These are phyloP conservation scores for Shiraia sp. DNA, from an alignment of 2,329 filamentous ascomycete species.

Conservation along the genomic window DNA sequence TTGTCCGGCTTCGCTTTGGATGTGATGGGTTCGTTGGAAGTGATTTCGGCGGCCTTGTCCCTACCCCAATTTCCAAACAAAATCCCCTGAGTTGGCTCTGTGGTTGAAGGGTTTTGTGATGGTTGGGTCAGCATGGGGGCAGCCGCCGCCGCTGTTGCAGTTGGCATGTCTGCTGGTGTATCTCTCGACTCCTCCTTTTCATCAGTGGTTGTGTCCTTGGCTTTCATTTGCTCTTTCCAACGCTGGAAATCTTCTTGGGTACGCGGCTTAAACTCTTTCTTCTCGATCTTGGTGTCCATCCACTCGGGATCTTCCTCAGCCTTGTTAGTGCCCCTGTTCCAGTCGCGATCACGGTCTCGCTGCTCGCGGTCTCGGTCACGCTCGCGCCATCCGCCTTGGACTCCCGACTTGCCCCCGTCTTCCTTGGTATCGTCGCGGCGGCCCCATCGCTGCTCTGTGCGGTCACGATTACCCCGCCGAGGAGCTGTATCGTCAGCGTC, in stretches of 20 bases:
- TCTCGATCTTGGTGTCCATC: slow-evolving; percentile 71
- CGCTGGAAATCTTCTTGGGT: slow-evolving; percentile 92
- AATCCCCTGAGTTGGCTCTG: slow-evolving; percentile 73
- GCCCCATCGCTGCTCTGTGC: slow-evolving; percentile 71
- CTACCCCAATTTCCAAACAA: slow-evolving; percentile 70
- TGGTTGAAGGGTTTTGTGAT: slow-evolving; percentile 61
- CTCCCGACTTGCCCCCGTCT: slow-evolving; percentile 49
- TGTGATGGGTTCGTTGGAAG: slow-evolving; percentile 24
- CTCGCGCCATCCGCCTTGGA: slow-evolving; percentile 64
- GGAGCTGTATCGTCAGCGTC: slow-evolving; percentile 52
- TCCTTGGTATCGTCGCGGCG: slow-evolving; percentile 62
- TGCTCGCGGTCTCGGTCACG: slow-evolving; percentile 38
- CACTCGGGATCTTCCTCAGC: slow-evolving; percentile 78
- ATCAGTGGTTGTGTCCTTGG: slow-evolving; percentile 54
- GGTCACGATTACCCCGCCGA: slow-evolving; percentile 66
- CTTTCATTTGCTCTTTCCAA: slow-evolving; percentile 92
- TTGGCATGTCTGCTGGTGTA: slow-evolving; percentile 17
- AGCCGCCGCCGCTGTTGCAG: slow-evolving; percentile 21
- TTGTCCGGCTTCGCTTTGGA: slow-evolving; percentile 62
- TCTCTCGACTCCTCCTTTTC: slow-evolving; percentile 51
- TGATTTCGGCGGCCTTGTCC: slow-evolving; percentile 50
- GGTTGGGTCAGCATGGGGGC: slow-evolving; percentile 47
- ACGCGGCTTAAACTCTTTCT: slow-evolving; percentile 70
- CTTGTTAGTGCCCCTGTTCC: slow-evolving; percentile 57
- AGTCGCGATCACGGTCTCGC: slow-evolving; percentile 56